Evolutionary conservation across 345 rosid species (phyloP), one percentile per base, ranked within the genome.

Genomic region (Mangifera indica): DNA sequence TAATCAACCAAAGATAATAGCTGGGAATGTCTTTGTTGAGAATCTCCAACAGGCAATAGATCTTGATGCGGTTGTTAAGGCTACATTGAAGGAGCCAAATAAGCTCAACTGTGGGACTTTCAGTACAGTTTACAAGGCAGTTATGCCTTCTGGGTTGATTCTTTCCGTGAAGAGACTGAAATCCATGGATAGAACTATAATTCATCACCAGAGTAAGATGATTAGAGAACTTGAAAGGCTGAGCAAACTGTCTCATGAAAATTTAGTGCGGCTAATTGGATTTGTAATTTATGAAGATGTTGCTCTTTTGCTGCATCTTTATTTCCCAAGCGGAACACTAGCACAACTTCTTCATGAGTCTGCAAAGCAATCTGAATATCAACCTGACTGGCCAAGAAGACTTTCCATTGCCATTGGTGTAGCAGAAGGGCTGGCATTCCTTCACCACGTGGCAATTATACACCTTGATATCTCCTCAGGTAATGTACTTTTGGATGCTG

Each of bases 211-310:
- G 77, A 89, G 70, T 88, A 92, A 90, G 87, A 94, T 94, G 97
- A 88, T 94, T 71, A 80, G 97, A 56, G 98, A 94, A 87, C 95
- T 94, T 5, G 98, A 94, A 72, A 87, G 94, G 80, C 88, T 94
- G 53, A 90, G 98, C 87, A 92, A 88, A 76, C 93, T 94, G n/a
- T 87, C 87, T 66, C 99, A 95, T 63, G 98, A 92, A 25, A 92
- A 92, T 81, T 83, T 95, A 52, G 87, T 86, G 69, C 83, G 78
- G 54, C 97, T 97, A 5, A 87, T 92, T 20, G 99, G 99, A 72
- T 95, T 80, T 66, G 93, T 90, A 66, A 88, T 95, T 73, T 95
- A 92, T 12, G 98, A 92, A 58, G 99, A 95, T 60, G 91, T 90
- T 71, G 98, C 93, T 77, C 96, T 95, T 78, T 79, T 95, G 85